A percentile compares a stretch with the other conserved stretches of the same genome.
phyloP scores from a whole-genome alignment of 2,329 filamentous ascomycete genomes.

The Cladophialophora immunda region DNA sequence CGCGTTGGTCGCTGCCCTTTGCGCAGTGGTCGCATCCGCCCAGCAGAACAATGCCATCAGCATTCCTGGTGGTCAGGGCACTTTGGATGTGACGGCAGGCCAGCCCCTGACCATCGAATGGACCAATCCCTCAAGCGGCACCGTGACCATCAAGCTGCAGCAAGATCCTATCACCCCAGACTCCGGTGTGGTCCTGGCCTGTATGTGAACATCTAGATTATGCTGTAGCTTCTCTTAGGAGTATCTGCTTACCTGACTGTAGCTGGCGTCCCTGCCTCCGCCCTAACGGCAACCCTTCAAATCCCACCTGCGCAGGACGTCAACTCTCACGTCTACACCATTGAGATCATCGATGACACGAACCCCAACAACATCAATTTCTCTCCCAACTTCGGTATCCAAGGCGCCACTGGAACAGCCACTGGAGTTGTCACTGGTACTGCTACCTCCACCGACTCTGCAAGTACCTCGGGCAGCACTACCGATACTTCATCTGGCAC shows the following conservation, averaged over 20 bases:
- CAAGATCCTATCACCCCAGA: slow-evolving; percentile 50
- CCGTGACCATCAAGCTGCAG: slow-evolving; percentile 62
- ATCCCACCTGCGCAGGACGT: slow-evolving; percentile 52
- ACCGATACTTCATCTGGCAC: slow-evolving; percentile 39
- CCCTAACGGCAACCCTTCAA: slow-evolving; percentile 59
- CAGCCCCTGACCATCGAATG: slow-evolving; percentile 57
- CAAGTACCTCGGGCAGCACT: slow-evolving; percentile 37
- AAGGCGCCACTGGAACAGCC: slow-evolving; percentile 54
- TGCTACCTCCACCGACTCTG: slow-evolving; percentile 38
- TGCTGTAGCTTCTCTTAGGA: slow-evolving; percentile 1
- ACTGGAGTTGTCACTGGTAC: slow-evolving; percentile 37
- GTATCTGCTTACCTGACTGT: slow-evolving; percentile 16
- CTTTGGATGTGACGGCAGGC: slow-evolving; percentile 58
- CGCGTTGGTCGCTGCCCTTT: slow-evolving; percentile 53
- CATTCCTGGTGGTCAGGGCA: slow-evolving; percentile 47
- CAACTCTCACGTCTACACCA: slow-evolving; percentile 58
- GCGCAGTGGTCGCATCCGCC: slow-evolving; percentile 55
- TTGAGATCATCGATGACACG: slow-evolving; percentile 61
- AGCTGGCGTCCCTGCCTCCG: slow-evolving; percentile 58
- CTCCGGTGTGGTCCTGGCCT: slow-evolving; percentile 52
- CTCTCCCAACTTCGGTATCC: slow-evolving; percentile 60
- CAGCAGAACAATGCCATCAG: slow-evolving; percentile 59
- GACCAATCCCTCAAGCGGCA: slow-evolving; percentile 58
- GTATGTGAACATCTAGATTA: slow-evolving; percentile 47
- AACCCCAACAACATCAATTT: slow-evolving; percentile 59